phyloP scores from a whole-genome alignment of 2,329 filamentous ascomycete genomes.

The Aspergillus ruber region DNA sequence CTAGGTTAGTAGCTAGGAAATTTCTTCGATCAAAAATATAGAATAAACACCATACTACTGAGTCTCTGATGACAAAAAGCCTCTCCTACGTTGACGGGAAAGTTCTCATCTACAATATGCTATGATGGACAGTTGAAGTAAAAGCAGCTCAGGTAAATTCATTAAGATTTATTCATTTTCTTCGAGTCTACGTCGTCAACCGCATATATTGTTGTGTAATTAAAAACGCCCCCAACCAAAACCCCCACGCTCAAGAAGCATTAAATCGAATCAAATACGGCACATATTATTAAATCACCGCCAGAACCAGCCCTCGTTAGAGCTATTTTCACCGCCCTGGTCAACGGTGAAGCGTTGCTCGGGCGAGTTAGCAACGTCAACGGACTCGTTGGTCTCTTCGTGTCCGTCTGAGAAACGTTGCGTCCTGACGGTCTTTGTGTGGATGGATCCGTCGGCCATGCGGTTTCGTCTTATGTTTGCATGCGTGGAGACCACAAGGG shows the following conservation, averaged over 20 bases:
- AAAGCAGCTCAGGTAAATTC: too few species aligned
- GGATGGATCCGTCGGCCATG: slow-evolving; percentile 51
- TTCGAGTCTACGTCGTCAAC: too few species aligned
- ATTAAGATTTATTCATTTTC: too few species aligned
- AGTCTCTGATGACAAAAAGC: not conserved
- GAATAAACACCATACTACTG: not conserved
- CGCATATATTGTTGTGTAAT: too few species aligned
- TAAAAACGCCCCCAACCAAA: too few species aligned
- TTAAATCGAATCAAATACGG: not conserved
- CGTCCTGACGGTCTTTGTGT: slow-evolving; percentile 52
- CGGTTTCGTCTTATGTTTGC: slow-evolving; percentile 52
- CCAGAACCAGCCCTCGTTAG: slow-evolving; percentile 34
- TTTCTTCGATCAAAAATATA: not conserved
- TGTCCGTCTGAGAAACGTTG: slow-evolving; percentile 55
- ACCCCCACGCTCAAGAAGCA: too few species aligned
- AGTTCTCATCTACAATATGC: too few species aligned
- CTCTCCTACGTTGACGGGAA: too few species aligned
- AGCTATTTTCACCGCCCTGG: not conserved
- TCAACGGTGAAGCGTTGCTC: slow-evolving; percentile 2
- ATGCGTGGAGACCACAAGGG: slow-evolving; percentile 47
- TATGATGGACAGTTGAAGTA: too few species aligned
- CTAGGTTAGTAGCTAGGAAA: slow-evolving; percentile 2
- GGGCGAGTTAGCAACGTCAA: slow-evolving; percentile 34
- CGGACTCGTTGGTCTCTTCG: slow-evolving; percentile 53
- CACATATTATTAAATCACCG: slow-evolving; percentile 7